Percentiles rank a stretch among this genome's conserved stretches.
Evolutionary conservation across 768 basidiomycete species (phyloP).

Genomic region (Porphyrellus cyaneotinctus): DNA sequence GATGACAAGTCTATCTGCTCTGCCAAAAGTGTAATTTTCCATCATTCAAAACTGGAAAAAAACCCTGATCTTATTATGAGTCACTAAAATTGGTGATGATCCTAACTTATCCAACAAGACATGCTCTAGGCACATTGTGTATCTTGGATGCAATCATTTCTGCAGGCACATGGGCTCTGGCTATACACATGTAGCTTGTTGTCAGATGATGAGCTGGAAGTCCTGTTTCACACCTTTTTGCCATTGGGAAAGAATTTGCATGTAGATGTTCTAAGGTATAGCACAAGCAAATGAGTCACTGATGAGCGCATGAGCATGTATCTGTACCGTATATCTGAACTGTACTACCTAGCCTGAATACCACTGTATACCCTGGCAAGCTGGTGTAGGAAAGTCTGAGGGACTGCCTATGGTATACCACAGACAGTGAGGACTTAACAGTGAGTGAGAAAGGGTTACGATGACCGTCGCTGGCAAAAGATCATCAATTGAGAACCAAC

Average conservation of each 20-base stretch:
- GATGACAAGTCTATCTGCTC: not conserved
- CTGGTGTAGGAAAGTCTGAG: too few species aligned
- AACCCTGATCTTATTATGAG: not conserved
- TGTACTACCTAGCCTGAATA: too few species aligned
- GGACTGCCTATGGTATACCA: not conserved
- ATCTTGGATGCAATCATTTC: not conserved
- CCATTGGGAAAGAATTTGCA: not conserved
- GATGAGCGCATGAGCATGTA: too few species aligned
- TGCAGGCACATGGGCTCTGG: not conserved
- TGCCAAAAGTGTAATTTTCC: not conserved
- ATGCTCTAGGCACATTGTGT: not conserved
- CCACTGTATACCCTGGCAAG: too few species aligned
- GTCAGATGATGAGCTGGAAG: not conserved
- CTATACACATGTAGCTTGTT: not conserved
- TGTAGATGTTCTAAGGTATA: not conserved
- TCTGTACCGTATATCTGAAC: too few species aligned
- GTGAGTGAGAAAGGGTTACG: too few species aligned
- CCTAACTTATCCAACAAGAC: not conserved
- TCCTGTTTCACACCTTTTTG: not conserved
- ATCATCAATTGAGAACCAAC: too few species aligned
- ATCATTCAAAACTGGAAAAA: not conserved
- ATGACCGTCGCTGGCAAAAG: too few species aligned
- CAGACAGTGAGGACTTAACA: too few species aligned
- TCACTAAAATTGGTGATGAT: not conserved
- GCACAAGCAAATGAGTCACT: not conserved